A percentile compares a stretch with the other conserved stretches of the same genome.
phyloP scores from a whole-genome alignment of 2,329 filamentous ascomycete species.

The Cercospora sesami region DNA sequence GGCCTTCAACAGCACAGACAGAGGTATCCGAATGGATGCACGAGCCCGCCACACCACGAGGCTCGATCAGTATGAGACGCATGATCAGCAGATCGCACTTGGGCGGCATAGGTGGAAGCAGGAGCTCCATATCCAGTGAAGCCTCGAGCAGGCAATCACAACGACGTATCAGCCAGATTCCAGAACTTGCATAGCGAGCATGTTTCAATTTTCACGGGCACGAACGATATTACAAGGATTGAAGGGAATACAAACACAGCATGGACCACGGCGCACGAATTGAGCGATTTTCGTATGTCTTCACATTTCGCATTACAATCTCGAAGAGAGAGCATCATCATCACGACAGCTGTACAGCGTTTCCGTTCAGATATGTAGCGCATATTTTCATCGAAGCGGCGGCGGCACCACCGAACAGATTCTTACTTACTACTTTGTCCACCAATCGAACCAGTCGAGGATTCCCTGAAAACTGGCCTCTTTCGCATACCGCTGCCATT shows the following conservation, averaged over 20 bases:
- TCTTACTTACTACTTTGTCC: slow-evolving; percentile 6
- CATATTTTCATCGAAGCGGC: neutral
- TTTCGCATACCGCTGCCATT: slow-evolving; percentile 43
- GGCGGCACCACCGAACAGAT: neutral
- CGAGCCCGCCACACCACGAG: slow-evolving; percentile 16
- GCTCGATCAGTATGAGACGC: slow-evolving; percentile 13
- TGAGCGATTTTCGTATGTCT: slow-evolving; percentile 1
- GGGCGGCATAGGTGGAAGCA: neutral
- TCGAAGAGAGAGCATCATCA: neutral
- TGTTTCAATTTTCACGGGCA: neutral
- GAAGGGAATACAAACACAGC: neutral
- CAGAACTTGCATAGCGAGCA: slow-evolving; percentile 15
- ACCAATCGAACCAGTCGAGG: slow-evolving; percentile 25
- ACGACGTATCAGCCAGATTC: slow-evolving; percentile 17
- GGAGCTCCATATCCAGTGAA: slow-evolving; percentile 13
- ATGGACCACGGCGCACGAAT: slow-evolving; percentile 4
- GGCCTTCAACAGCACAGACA: slow-evolving; percentile 18
- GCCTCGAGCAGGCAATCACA: slow-evolving; percentile 13
- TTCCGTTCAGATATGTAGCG: neutral
- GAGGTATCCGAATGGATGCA: slow-evolving; percentile 22
- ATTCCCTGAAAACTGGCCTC: slow-evolving; percentile 37
- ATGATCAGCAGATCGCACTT: slow-evolving; percentile 10
- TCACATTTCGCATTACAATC: neutral
- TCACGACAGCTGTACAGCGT: slow-evolving; percentile 6
- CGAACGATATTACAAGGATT: neutral